Evolutionary conservation across 805 yeast species (phyloP).

Genomic region (Candida silvatica): DNA sequence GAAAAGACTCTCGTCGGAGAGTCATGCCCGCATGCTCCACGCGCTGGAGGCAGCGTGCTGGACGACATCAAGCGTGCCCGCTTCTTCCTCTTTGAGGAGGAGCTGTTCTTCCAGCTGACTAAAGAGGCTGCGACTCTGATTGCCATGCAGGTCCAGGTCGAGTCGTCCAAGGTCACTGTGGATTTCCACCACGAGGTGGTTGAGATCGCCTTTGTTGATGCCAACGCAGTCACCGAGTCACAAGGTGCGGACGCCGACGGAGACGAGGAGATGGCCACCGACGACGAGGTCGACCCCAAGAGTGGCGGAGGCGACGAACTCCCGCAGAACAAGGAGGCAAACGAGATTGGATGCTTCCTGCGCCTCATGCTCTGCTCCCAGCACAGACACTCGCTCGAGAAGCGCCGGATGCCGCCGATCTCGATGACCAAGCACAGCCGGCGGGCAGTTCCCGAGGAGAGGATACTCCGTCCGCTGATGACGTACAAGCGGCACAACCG

Average conservation of each 20-base stretch:
- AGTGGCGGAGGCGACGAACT: conserved; percentile 7
- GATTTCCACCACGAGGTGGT: conserved; percentile 59
- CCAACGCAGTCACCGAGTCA: conserved; percentile 13
- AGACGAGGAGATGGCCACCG: too few species aligned
- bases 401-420: conserved; percentile 38
- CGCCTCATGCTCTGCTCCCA: conserved; percentile 55
- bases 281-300: not conserved
- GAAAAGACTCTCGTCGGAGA: conserved; percentile 54
- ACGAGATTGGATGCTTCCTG: conserved; percentile 41
- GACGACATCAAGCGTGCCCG: conserved; percentile 62
- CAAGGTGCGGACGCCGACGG: too few species aligned
- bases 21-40: conserved; percentile 26
- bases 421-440: conserved; percentile 26
- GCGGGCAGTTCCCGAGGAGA: not conserved
- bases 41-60: conserved; percentile 24
- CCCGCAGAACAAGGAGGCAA: conserved; percentile 35
- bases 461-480: conserved; percentile 16
- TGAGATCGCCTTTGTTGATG: conserved; percentile 47
- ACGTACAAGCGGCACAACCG: conserved; percentile 51
- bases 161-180: conserved; percentile 54
- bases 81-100: conserved; percentile 78
- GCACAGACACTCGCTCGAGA: conserved; percentile 36
- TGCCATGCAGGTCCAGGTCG: conserved; percentile 59
- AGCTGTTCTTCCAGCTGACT: conserved; percentile 67
- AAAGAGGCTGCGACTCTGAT: conserved; percentile 67